Percentiles rank a stretch among this genome's conserved stretches.
Conservation (phyloP, 2,329 filamentous ascomycete species). For the Fusarium palustre region DNA sequence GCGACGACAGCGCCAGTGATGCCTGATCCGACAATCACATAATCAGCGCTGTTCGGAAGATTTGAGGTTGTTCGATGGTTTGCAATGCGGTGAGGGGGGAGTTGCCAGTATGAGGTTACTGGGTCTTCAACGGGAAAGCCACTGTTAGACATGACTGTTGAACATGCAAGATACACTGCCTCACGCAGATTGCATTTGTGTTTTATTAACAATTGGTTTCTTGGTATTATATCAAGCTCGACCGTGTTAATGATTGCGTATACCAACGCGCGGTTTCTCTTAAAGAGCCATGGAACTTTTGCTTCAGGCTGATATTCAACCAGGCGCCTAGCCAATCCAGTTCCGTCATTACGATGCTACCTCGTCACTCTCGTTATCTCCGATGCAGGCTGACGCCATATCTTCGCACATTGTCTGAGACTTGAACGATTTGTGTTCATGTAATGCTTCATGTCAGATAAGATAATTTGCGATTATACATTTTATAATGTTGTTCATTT, state of each 20-base stretch:
- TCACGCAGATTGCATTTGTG: no score
- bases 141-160: not conserved
- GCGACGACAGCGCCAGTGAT: not conserved
- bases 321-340: no score
- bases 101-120: not conserved
- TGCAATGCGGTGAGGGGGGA: not conserved
- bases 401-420: no score
- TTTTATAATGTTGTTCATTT: not conserved
- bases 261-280: not conserved
- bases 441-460: no score
- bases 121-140: not conserved
- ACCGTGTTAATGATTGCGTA: not conserved
- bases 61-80: not conserved
- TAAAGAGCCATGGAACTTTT: not conserved
- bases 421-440: no score
- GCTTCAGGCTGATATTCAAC: not conserved
- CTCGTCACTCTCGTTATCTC: no score
- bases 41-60: not conserved
- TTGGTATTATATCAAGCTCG: not conserved
- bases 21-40: not conserved
- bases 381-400: no score
- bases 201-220: not conserved
- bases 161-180: no score
- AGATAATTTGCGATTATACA: no score
- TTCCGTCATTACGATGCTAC: no score